phyloP scores from a whole-genome alignment of 2,329 filamentous ascomycete species.

The Pseudocercospora macadamiae region DNA sequence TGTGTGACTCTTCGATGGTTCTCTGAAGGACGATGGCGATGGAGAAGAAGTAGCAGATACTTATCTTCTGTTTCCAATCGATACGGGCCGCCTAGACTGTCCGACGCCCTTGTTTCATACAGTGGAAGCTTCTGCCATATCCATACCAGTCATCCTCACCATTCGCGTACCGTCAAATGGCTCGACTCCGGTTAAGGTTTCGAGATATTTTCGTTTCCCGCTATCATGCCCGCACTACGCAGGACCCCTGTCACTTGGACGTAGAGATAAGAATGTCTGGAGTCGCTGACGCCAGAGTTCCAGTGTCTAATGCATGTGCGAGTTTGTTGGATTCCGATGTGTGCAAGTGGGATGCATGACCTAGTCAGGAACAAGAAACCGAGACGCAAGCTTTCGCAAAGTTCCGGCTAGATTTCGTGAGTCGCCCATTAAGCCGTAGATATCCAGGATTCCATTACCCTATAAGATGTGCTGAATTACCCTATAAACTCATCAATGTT shows the following conservation, averaged over 20 bases:
- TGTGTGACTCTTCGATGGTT: slow-evolving; percentile 1
- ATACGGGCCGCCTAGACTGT: neutral
- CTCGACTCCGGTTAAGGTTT: slow-evolving; percentile 1
- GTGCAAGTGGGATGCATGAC: slow-evolving; percentile 1
- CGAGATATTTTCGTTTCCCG: neutral
- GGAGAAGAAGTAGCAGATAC: neutral
- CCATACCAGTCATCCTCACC: neutral
- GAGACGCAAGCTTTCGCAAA: neutral
- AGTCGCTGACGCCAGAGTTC: neutral
- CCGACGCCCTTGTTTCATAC: neutral
- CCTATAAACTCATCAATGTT: no score
- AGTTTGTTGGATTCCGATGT: neutral
- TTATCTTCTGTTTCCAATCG: neutral
- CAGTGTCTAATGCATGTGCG: neutral
- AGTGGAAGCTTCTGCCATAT: neutral
- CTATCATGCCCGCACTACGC: neutral
- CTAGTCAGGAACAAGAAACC: slow-evolving; percentile 5
- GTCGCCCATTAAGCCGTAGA: neutral
- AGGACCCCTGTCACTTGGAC: neutral
- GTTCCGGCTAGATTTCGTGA: slow-evolving; percentile 2
- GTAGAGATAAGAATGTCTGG: neutral
- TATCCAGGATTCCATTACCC: slow-evolving; percentile 4
- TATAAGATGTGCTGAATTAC: slow-evolving; percentile 4
- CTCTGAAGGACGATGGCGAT: neutral
- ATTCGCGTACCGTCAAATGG: neutral